phyloP scores from a whole-genome alignment of 441 rosid species.

The Brassica balearica region DNA sequence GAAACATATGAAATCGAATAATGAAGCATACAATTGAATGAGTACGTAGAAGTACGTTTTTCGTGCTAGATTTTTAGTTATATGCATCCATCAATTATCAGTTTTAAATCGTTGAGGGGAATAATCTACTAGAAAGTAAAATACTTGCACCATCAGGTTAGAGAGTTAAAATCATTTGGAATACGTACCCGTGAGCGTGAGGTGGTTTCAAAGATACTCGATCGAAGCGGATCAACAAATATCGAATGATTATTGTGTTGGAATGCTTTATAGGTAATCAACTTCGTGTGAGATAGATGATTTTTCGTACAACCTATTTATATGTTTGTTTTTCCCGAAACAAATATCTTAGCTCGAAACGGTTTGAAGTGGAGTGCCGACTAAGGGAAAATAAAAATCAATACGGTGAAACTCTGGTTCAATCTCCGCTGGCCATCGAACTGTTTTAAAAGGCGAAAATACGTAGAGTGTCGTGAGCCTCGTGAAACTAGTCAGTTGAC shows the following conservation, averaged over 20 bases:
- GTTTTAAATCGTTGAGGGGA: neutral
- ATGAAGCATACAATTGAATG: neutral
- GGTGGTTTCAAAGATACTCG: neutral
- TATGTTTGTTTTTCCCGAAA: neutral
- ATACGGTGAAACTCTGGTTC: no score
- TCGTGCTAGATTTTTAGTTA: neutral
- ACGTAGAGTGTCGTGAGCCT: no score
- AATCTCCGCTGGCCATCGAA: no score
- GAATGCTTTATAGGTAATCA: neutral
- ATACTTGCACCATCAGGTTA: neutral
- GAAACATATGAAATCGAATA: neutral
- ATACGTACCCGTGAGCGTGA: neutral
- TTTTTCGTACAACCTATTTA: no score
- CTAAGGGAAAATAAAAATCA: no score
- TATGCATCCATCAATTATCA: neutral
- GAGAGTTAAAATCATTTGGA: neutral
- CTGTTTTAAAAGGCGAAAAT: no score
- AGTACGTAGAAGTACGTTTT: neutral
- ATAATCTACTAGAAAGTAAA: neutral
- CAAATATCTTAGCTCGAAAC: neutral
- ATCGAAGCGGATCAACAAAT: neutral
- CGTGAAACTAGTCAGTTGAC: no score
- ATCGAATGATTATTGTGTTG: slow-evolving; percentile 3
- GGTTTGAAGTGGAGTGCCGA: no score
- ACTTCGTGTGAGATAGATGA: no score